These are phyloP conservation scores for Ophiostoma quercus DNA, from an alignment of 2,329 filamentous ascomycete species.

Conservation along the genomic window DNA sequence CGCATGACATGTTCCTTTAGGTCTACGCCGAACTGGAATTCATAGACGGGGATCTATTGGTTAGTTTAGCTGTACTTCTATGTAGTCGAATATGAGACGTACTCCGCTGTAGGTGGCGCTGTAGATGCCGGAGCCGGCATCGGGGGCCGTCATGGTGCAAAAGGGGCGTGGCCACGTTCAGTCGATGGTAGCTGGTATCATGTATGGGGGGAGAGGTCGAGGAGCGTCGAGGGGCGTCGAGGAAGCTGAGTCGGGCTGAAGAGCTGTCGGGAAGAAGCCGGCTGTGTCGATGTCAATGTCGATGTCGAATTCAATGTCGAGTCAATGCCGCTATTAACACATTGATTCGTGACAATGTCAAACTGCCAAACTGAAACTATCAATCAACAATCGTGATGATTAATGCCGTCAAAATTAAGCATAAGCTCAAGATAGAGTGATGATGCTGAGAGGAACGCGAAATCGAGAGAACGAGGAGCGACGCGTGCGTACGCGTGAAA, in stretches of 20 bases:
- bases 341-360: neutral
- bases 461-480: neutral
- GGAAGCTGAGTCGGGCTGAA: neutral
- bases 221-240: neutral
- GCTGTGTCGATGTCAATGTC: neutral
- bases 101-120: conserved; percentile 66
- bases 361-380: too few relatives aligned
- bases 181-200: neutral
- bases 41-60: conserved; percentile 81
- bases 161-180: neutral
- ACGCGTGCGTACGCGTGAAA: conserved; percentile 9
- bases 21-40: conserved; percentile 79
- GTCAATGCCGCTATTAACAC: neutral
- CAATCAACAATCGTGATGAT: neutral
- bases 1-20: conserved; percentile 89
- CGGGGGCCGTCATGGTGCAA: conserved; percentile 41
- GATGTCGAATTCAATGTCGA: neutral
- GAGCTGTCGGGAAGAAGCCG: neutral
- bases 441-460: neutral
- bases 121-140: conserved; percentile 50
- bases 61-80: neutral
- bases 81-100: conserved; percentile 22
- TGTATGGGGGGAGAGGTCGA: neutral
- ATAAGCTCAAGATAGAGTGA: neutral
- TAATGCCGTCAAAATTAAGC: neutral